phyloP scores from a whole-genome alignment of 495 filamentous ascomycete species.

The Aspergillus steynii region DNA sequence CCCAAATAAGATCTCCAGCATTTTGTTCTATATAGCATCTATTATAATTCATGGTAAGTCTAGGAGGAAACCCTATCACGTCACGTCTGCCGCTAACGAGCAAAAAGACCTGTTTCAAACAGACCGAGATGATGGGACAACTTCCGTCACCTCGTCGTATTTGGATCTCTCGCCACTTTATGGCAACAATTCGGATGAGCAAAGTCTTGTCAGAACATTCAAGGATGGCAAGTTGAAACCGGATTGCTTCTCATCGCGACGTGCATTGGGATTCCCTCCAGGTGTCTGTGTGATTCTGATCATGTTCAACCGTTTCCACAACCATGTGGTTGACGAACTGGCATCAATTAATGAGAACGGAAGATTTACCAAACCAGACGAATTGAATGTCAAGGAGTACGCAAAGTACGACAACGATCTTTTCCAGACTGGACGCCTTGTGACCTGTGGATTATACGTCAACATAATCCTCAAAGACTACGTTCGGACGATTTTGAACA shows the following conservation, averaged over 20 bases:
- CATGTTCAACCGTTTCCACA: conserved; percentile 75
- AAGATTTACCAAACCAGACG: conserved; percentile 54
- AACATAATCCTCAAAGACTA: conserved; percentile 80
- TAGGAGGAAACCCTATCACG: background rate
- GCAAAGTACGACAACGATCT: conserved; percentile 72
- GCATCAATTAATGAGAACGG: conserved; percentile 60
- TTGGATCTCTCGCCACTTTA: conserved; percentile 85
- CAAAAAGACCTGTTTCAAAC: conserved; percentile 62
- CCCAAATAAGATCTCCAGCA: conserved; percentile 79
- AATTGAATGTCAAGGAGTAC: conserved; percentile 50
- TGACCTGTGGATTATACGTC: conserved; percentile 76
- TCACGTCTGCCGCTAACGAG: conserved; percentile 22
- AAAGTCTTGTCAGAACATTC: conserved; percentile 73
- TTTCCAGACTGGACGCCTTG: conserved; percentile 72
- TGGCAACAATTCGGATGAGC: conserved; percentile 76
- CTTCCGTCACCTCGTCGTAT: conserved; percentile 78
- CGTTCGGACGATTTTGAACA: conserved; percentile 75
- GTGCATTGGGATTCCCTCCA: conserved; percentile 78
- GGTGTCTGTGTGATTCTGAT: conserved; percentile 78
- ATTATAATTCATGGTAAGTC: conserved; percentile 80
- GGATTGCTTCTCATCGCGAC: conserved; percentile 76
- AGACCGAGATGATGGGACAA: conserved; percentile 53
- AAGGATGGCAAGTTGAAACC: conserved; percentile 82
- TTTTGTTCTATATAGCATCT: conserved; percentile 85
- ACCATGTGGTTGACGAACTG: conserved; percentile 64